Evolutionary conservation across 768 basidiomycete genomes (phyloP).

Genomic region (Cyclocybe cylindracea): DNA sequence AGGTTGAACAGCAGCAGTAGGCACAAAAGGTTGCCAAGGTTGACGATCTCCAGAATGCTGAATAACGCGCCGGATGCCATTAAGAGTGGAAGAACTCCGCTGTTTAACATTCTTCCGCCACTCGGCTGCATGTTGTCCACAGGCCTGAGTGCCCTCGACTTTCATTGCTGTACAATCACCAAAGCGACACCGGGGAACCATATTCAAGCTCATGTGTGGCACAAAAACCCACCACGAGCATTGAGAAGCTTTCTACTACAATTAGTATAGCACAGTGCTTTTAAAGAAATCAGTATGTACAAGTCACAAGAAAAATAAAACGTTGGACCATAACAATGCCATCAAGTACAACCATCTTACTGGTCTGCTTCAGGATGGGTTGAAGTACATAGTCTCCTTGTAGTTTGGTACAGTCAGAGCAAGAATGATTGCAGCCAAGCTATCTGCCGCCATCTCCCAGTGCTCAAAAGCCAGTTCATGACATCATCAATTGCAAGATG

Average conservation of each 20-base stretch:
- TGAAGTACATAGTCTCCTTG: neutral
- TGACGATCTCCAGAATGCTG: conserved; percentile 12
- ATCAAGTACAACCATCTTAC: conserved; percentile 15
- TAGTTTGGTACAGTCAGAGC: conserved; percentile 13
- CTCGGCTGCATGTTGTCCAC: conserved; percentile 17
- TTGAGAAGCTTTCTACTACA: conserved; percentile 19
- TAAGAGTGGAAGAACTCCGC: conserved; percentile 7
- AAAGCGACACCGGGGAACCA: conserved; percentile 21
- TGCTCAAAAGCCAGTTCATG: conserved; percentile 1
- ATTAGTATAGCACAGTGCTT: conserved; percentile 25
- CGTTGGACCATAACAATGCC: conserved; percentile 15
- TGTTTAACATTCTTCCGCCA: conserved; percentile 17
- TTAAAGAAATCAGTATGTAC: no score
- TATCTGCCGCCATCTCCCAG: conserved; percentile 9
- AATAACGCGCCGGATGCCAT: conserved; percentile 16
- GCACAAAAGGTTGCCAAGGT: conserved; percentile 12
- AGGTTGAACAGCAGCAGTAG: conserved; percentile 1
- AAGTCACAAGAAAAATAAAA: no score
- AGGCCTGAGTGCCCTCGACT: conserved; percentile 19
- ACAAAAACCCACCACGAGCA: conserved; percentile 24
- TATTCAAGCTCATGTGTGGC: conserved; percentile 13
- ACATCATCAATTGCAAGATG: conserved; percentile 1
- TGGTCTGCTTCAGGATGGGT: neutral
- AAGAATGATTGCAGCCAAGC: conserved; percentile 7
- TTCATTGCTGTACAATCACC: conserved; percentile 13